phyloP scores from a whole-genome alignment of 192 early-diverging fungal genomes.

The Entomortierella chlamydospora region DNA sequence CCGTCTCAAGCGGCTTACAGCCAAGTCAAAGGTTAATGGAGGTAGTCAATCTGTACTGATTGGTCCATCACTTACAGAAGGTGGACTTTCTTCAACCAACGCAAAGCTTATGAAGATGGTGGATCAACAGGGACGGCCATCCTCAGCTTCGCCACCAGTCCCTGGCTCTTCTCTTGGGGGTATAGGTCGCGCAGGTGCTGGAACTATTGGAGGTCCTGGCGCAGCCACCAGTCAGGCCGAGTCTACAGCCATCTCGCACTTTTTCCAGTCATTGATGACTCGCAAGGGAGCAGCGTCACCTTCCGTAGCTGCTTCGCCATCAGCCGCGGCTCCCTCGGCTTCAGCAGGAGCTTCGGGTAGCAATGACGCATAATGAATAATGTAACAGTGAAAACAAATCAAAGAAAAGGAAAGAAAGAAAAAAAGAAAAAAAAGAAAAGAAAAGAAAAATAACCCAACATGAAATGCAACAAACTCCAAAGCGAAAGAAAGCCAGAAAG shows the following conservation, averaged over 20 bases:
- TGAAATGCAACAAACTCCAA: no score
- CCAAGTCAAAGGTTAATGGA: slow-evolving; percentile 37
- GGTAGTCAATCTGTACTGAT: slow-evolving; percentile 17
- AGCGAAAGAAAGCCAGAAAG: no score
- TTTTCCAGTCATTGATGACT: slow-evolving; percentile 88
- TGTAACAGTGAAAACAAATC: not conserved
- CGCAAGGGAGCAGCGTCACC: slow-evolving; percentile 57
- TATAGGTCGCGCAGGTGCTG: slow-evolving; percentile 10
- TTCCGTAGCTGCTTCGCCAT: not conserved
- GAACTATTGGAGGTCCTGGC: slow-evolving; percentile 19
- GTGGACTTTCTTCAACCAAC: not conserved
- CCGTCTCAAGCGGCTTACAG: slow-evolving; percentile 20
- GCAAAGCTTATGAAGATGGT: slow-evolving; percentile 29
- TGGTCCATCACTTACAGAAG: slow-evolving; percentile 31
- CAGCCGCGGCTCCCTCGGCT: not conserved
- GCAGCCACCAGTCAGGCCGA: slow-evolving; percentile 55
- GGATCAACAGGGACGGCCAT: slow-evolving; percentile 15
- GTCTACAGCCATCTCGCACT: slow-evolving; percentile 88
- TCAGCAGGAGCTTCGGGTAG: slow-evolving; percentile 4
- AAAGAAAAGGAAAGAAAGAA: not conserved
- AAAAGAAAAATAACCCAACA: no score
- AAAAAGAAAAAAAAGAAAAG: not conserved
- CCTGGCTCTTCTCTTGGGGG: not conserved
- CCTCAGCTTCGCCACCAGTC: slow-evolving; percentile 1
- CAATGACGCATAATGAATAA: slow-evolving; percentile 21